These are phyloP conservation scores for Vachellia collinsii DNA, from an alignment of 306 rosid species.

Conservation along the genomic window DNA sequence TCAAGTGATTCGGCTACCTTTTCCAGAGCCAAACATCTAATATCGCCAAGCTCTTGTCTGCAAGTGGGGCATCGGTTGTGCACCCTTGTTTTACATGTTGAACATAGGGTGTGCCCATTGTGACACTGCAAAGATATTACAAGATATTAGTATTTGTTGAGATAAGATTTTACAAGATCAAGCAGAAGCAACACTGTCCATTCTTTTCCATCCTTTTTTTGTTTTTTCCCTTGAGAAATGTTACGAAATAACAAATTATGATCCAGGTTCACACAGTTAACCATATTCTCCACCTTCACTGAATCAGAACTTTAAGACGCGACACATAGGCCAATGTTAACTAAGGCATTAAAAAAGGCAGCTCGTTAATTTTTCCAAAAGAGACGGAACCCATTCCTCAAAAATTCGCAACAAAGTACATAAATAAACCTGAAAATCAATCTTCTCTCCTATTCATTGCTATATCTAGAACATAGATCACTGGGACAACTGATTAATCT, in stretches of 20 bases:
- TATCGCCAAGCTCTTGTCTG: slow-evolving; percentile 94
- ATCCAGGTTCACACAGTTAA: background rate
- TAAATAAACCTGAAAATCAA: background rate
- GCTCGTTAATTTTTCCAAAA: background rate
- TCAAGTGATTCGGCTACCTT: slow-evolving; percentile 93
- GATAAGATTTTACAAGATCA: background rate
- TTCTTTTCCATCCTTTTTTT: background rate
- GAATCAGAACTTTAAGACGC: background rate
- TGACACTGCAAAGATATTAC: slow-evolving; percentile 69
- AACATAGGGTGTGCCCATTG: slow-evolving; percentile 88
- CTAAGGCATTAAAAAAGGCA: background rate
- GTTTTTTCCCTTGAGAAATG: background rate
- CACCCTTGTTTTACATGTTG: slow-evolving; percentile 89
- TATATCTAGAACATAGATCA: background rate
- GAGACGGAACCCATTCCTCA: background rate
- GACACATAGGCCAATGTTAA: background rate
- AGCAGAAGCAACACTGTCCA: background rate
- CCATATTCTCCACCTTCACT: background rate
- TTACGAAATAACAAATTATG: background rate
- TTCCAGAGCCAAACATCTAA: slow-evolving; percentile 87
- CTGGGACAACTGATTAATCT: background rate
- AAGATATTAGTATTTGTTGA: background rate
- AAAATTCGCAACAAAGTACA: background rate
- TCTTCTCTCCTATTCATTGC: background rate
- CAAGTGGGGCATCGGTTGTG: slow-evolving; percentile 93